These are phyloP conservation scores for Cardamine resedifolia DNA, from an alignment of 345 rosid species.

Conservation along the genomic window DNA sequence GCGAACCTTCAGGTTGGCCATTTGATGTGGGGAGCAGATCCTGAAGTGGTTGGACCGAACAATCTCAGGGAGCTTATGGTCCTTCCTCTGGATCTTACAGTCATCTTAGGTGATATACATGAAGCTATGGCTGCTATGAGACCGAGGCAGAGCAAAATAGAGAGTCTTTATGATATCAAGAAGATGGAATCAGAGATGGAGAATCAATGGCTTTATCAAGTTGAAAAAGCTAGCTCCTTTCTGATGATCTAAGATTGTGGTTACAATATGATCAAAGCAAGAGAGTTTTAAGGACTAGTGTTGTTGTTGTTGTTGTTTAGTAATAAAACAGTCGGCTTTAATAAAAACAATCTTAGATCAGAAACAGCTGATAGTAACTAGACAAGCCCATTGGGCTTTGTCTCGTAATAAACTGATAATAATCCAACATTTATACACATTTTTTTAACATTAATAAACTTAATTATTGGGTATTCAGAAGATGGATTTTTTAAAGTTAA, in stretches of 20 bases:
- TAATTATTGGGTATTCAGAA: too few relatives aligned
- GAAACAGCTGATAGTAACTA: too few relatives aligned
- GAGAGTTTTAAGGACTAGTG: not conserved
- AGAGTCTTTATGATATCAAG: slow-evolving; percentile 27
- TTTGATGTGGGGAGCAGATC: slow-evolving; percentile 36
- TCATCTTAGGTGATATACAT: slow-evolving; percentile 7
- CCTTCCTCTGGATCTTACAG: slow-evolving; percentile 24
- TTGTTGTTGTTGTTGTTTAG: not conserved
- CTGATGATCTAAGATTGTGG: slow-evolving; percentile 21
- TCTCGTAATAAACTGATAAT: too few relatives aligned
- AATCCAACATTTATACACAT: too few relatives aligned
- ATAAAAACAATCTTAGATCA: too few relatives aligned
- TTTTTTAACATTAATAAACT: too few relatives aligned
- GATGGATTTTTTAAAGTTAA: too few relatives aligned
- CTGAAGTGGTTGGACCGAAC: slow-evolving; percentile 32
- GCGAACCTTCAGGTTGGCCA: slow-evolving; percentile 30
- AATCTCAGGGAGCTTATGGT: slow-evolving; percentile 36
- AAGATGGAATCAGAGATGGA: slow-evolving; percentile 30
- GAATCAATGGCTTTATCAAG: slow-evolving; percentile 22
- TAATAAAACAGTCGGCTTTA: too few relatives aligned
- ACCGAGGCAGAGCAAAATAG: slow-evolving; percentile 1
- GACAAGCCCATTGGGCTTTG: too few relatives aligned
- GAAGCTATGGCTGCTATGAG: slow-evolving; percentile 25
- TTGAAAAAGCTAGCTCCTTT: slow-evolving; percentile 5
- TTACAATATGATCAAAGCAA: slow-evolving; percentile 4